These are phyloP conservation scores for Chrysanthemum makinoi DNA, from an alignment of 129 eudicot genomes.

Conservation along the genomic window DNA sequence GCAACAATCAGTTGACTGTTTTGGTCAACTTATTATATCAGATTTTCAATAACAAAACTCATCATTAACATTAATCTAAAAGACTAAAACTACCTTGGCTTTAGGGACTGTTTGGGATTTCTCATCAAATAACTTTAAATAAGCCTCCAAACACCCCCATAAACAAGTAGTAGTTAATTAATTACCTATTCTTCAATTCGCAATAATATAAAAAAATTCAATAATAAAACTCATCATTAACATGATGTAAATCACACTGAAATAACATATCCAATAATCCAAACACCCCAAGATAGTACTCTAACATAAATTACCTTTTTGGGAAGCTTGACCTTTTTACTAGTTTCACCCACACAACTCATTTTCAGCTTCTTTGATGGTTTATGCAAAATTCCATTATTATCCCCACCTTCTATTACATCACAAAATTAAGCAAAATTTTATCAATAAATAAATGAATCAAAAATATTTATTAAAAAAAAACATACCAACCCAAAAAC, in stretches of 20 bases:
- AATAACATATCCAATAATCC: conserved; percentile 3
- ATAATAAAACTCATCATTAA: too few species aligned
- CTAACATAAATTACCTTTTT: conserved; percentile 41
- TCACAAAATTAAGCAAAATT: not conserved
- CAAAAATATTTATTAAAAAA: not conserved
- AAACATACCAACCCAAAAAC: conserved; percentile 10
- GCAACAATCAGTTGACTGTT: not conserved
- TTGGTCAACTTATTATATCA: not conserved
- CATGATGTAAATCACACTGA: not conserved
- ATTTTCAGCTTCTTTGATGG: conserved; percentile 40
- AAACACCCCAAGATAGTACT: not conserved
- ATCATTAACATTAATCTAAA: not conserved
- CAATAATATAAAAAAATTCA: not conserved
- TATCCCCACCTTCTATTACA: conserved; percentile 32
- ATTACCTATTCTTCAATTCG: not conserved
- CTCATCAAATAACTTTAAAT: too few species aligned
- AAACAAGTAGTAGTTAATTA: not conserved
- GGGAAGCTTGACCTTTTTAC: conserved; percentile 48
- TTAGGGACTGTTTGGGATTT: too few species aligned
- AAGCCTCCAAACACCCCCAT: too few species aligned
- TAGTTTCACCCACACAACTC: conserved; percentile 37
- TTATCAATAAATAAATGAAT: not conserved
- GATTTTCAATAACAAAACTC: not conserved
- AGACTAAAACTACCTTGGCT: too few species aligned
- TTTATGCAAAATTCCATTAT: conserved; percentile 25